Evolutionary conservation across 768 basidiomycete species (phyloP).

Genomic region (Psilocybe cyanescens): DNA sequence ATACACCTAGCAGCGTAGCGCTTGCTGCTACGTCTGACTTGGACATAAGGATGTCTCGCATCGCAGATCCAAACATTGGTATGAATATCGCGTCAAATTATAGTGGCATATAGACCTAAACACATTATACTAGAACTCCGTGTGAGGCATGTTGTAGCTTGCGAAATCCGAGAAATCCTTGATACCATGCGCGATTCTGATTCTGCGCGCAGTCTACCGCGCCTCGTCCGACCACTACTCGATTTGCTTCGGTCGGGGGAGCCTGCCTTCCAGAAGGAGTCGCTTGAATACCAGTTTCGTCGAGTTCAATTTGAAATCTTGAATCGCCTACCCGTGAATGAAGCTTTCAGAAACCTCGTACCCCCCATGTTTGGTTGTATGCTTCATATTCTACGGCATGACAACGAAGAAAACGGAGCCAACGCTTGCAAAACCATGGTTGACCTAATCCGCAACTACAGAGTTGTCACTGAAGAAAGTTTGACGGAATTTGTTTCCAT

Average conservation of each 20-base stretch:
- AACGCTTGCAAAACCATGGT: constrained; percentile 90
- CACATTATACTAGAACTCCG: constrained; percentile 56
- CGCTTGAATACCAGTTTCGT: constrained; percentile 80
- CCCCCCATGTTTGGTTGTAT: constrained; percentile 75
- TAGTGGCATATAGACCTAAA: neutral
- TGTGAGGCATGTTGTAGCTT: constrained; percentile 70
- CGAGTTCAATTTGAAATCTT: constrained; percentile 87
- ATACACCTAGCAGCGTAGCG: constrained; percentile 26
- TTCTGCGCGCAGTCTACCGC: constrained; percentile 66
- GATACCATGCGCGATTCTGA: constrained; percentile 81
- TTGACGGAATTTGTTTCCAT: constrained; percentile 80
- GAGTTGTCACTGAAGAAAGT: constrained; percentile 71
- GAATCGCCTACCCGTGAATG: constrained; percentile 83
- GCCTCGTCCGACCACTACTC: constrained; percentile 74
- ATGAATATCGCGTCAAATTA: constrained; percentile 16
- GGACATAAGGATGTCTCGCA: constrained; percentile 70
- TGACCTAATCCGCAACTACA: constrained; percentile 83
- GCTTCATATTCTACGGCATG: constrained; percentile 80
- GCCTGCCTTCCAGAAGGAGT: constrained; percentile 67
- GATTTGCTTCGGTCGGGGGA: constrained; percentile 74
- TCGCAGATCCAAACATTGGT: constrained; percentile 80
- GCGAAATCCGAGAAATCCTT: constrained; percentile 80
- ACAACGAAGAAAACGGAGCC: constrained; percentile 96
- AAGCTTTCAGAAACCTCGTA: constrained; percentile 73
- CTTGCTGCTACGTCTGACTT: constrained; percentile 56